Evolutionary conservation across 1,139 yeast species (phyloP).

Genomic region (Hyphopichia pseudoburtonii): DNA sequence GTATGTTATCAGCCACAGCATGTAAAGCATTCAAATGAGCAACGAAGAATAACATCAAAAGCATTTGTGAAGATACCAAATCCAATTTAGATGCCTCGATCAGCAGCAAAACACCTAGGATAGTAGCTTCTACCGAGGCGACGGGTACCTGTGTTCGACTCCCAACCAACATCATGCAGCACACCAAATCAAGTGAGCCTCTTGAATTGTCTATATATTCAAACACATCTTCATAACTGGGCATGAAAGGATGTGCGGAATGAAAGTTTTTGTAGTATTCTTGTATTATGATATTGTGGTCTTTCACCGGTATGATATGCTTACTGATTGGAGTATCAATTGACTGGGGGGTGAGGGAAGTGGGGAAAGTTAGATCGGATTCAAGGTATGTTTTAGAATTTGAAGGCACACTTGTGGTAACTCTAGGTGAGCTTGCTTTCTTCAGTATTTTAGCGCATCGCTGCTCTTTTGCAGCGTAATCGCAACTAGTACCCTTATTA

Average conservation of each 20-base stretch:
- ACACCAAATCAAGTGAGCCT: neutral
- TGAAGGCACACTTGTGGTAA: too few relatives aligned
- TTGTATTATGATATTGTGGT: neutral
- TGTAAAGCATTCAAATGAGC: conserved; percentile 3
- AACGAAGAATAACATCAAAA: neutral
- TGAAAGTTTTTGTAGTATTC: conserved; percentile 1
- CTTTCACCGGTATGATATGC: too few relatives aligned
- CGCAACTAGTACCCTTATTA: neutral
- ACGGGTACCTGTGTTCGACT: too few relatives aligned
- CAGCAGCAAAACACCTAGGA: neutral
- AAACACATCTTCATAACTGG: neutral
- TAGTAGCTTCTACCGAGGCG: neutral
- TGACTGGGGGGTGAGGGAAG: too few relatives aligned
- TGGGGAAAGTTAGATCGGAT: too few relatives aligned
- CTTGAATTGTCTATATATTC: neutral
- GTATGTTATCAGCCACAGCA: neutral
- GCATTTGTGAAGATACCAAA: conserved; percentile 1
- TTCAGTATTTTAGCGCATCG: neutral
- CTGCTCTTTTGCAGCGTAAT: neutral
- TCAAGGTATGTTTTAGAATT: too few relatives aligned
- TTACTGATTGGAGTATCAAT: too few relatives aligned
- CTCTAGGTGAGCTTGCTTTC: too few relatives aligned
- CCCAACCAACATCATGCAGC: conserved; percentile 1
- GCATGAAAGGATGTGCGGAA: conserved; percentile 1
- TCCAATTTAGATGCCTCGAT: neutral